Evolutionary conservation across 345 rosid species (phyloP).

Genomic region (Carallia pectinifolia): DNA sequence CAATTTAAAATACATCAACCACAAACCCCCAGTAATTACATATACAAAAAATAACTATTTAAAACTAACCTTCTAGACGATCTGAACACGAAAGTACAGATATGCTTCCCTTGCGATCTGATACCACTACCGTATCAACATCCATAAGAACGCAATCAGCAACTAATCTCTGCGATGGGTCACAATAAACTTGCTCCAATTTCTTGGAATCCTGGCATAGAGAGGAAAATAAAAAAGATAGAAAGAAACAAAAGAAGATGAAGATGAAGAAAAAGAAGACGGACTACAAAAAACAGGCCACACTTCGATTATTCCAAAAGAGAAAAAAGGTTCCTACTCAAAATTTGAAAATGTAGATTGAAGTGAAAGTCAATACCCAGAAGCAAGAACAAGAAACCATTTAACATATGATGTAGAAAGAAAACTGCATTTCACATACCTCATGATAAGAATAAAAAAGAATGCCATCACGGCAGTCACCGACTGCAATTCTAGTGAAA

Average conservation of each 20-base stretch:
- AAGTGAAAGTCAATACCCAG: not conserved
- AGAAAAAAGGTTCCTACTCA: too few relatives aligned
- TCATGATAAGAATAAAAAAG: conserved; percentile 84
- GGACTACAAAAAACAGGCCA: too few relatives aligned
- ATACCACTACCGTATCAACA: conserved; percentile 78
- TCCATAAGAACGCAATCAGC: conserved; percentile 90
- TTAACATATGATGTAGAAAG: not conserved
- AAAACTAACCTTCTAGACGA: conserved; percentile 52
- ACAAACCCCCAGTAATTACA: too few relatives aligned
- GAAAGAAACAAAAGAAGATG: not conserved
- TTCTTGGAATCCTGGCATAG: conserved; percentile 65
- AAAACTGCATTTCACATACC: conserved; percentile 39
- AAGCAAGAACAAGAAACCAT: not conserved
- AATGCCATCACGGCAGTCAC: conserved; percentile 98
- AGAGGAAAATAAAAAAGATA: conserved; percentile 10
- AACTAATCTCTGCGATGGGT: conserved; percentile 94
- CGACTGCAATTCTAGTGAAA: conserved; percentile 86
- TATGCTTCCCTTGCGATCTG: conserved; percentile 96
- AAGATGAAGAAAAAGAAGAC: too few relatives aligned
- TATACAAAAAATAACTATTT: not conserved
- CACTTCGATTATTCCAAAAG: too few relatives aligned
- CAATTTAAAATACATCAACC: too few relatives aligned
- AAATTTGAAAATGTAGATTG: too few relatives aligned
- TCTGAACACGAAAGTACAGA: conserved; percentile 79
- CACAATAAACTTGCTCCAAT: conserved; percentile 80